A percentile compares a stretch with the other conserved stretches of the same genome.
Evolutionary conservation across 73 alveolate genomes (phyloP).

Genomic region (Symbiodinium natans): DNA sequence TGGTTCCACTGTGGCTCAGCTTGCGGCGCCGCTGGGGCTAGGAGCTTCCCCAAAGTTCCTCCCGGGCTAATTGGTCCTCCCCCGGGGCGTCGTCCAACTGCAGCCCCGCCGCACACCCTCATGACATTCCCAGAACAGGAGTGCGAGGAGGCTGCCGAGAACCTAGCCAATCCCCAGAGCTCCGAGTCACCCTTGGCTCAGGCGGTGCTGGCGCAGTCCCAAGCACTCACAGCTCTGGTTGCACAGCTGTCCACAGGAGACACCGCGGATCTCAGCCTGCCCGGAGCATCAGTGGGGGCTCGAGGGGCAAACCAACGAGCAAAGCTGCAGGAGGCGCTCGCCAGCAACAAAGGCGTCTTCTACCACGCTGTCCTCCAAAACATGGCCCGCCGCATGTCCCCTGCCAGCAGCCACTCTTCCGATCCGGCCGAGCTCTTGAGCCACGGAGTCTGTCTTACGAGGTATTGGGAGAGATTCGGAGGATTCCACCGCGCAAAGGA

Average conservation of each 20-base stretch:
- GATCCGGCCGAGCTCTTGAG: not conserved
- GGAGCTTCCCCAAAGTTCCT: not conserved
- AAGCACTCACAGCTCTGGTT: constrained; percentile 20
- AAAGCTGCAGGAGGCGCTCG: not conserved
- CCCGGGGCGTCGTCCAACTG: not conserved
- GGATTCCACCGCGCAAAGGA: not conserved
- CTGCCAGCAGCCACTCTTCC: not conserved
- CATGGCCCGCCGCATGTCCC: constrained; percentile 4
- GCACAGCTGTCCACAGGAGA: not conserved
- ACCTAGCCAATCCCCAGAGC: not conserved
- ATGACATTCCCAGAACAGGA: no score
- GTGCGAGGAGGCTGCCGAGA: no score
- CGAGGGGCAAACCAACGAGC: not conserved
- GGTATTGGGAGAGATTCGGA: constrained; percentile 8
- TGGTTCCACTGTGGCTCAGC: no score
- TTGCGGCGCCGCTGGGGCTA: not conserved
- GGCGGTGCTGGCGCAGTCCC: constrained; percentile 24
- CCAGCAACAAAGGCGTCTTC: not conserved
- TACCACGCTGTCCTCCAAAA: not conserved
- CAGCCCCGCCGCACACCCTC: no score
- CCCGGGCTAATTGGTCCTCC: not conserved
- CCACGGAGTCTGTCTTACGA: not conserved
- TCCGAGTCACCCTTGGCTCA: not conserved
- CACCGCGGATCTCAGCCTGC: not conserved
- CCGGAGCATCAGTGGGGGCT: not conserved